Evolutionary conservation across 164 flowering plant species (phyloP).

Genomic region (Dillenia suffruticosa): DNA sequence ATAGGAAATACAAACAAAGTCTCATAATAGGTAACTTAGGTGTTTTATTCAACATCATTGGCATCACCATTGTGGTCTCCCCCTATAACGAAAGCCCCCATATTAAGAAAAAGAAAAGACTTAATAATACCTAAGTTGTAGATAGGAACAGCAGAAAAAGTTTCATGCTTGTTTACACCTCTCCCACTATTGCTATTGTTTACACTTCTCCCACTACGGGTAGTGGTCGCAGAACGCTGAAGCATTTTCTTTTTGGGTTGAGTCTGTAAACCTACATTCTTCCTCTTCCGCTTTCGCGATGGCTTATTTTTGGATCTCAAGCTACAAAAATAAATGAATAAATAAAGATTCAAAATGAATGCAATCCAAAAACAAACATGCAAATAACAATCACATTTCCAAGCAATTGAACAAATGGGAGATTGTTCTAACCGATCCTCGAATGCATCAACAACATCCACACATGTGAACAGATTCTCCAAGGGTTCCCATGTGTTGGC

Average conservation of each 20-base stretch:
- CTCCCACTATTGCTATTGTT: slow-evolving; percentile 4
- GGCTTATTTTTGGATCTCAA: slow-evolving; percentile 39
- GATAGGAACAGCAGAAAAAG: slow-evolving; percentile 19
- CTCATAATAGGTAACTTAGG: slow-evolving; percentile 14
- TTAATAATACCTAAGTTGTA: slow-evolving; percentile 11
- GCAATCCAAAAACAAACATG: background rate
- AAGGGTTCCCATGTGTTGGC: slow-evolving; percentile 98
- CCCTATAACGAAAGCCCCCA: background rate
- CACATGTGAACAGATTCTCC: slow-evolving; percentile 65
- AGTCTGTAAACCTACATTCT: slow-evolving; percentile 31
- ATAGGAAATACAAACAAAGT: slow-evolving; percentile 7
- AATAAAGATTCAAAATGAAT: background rate
- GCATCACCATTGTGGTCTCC: background rate
- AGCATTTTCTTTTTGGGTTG: slow-evolving; percentile 69
- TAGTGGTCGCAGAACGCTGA: background rate
- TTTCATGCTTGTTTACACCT: slow-evolving; percentile 12
- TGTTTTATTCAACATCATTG: slow-evolving; percentile 8
- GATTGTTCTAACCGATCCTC: slow-evolving; percentile 56
- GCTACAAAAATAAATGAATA: slow-evolving; percentile 21
- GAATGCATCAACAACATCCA: slow-evolving; percentile 81
- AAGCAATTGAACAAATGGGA: background rate
- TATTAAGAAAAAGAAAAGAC: background rate
- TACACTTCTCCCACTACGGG: background rate
- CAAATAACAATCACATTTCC: background rate
- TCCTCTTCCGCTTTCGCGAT: slow-evolving; percentile 63